Conservation (phyloP, 2,329 filamentous ascomycete genomes). For the Waltergamsia citrina region DNA sequence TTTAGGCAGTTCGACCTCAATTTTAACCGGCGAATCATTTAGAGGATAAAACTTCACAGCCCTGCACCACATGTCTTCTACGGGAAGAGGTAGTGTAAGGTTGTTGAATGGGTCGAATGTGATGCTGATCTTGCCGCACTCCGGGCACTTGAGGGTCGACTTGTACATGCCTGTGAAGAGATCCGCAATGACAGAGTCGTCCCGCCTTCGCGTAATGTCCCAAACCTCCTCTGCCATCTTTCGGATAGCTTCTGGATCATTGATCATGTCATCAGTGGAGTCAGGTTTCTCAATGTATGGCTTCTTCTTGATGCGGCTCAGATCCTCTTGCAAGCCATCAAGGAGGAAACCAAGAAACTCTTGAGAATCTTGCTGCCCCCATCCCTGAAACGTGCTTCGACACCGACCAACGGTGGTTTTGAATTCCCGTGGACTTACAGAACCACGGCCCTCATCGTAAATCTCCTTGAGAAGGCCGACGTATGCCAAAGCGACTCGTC, state of each 20-base stretch:
- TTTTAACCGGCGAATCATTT: conserved; percentile 56
- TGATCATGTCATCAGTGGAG: conserved; percentile 91
- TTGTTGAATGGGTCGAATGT: conserved; percentile 98
- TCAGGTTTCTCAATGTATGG: conserved; percentile 97
- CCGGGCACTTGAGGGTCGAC: conserved; percentile 87
- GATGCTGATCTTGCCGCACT: conserved; percentile 91
- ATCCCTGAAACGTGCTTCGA: conserved; percentile 82
- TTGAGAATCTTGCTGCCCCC: conserved; percentile 94
- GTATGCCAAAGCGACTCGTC: conserved; percentile 80
- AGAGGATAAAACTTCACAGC: conserved; percentile 70
- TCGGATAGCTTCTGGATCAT: conserved; percentile 68
- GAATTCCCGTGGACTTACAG: conserved; percentile 71
- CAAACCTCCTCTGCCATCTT: conserved; percentile 83
- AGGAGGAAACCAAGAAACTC: conserved; percentile 93
- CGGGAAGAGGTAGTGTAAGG: conserved; percentile 79
- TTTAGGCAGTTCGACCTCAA: conserved; percentile 75
- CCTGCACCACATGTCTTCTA: conserved; percentile 73
- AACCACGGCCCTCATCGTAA: conserved; percentile 60
- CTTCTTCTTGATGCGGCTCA: conserved; percentile 90
- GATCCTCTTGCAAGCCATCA: conserved; percentile 88
- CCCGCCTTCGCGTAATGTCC: conserved; percentile 83
- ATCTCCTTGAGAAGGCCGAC: conserved; percentile 67
- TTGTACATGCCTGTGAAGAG: conserved; percentile 98
- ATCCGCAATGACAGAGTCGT: conserved; percentile 92
- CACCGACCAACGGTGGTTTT: conserved; percentile 74